Evolutionary conservation across 2,329 filamentous ascomycete genomes (phyloP).

Genomic region (Apiospora pterosperma): DNA sequence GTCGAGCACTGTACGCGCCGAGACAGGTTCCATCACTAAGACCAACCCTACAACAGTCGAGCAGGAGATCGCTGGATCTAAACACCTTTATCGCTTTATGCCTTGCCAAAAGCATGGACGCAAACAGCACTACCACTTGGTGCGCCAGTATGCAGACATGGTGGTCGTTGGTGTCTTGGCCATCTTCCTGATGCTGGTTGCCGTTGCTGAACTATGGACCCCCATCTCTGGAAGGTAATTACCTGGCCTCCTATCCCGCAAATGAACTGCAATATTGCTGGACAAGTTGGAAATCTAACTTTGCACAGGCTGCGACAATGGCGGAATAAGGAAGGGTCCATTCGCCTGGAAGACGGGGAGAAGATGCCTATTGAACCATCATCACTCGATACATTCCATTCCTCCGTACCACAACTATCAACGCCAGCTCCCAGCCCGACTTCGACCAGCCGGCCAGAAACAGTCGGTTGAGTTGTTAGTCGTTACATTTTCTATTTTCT

Average conservation of each 20-base stretch:
- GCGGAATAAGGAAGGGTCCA: slow-evolving; percentile 15
- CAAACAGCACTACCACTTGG: slow-evolving; percentile 19
- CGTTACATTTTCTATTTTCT: background rate
- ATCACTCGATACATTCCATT: background rate
- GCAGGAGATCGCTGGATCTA: slow-evolving; percentile 23
- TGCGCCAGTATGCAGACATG: slow-evolving; percentile 23
- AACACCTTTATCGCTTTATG: slow-evolving; percentile 21
- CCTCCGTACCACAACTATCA: background rate
- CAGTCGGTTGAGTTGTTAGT: background rate
- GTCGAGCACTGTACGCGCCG: slow-evolving; percentile 24
- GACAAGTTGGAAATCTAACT: background rate
- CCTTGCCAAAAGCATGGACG: slow-evolving; percentile 21
- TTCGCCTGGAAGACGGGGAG: slow-evolving; percentile 19
- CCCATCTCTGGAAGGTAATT: slow-evolving; percentile 19
- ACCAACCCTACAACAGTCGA: slow-evolving; percentile 24
- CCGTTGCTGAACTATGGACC: slow-evolving; percentile 21
- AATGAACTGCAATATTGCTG: background rate
- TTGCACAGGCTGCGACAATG: slow-evolving; percentile 14
- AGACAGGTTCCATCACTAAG: slow-evolving; percentile 20
- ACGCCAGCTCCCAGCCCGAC: background rate
- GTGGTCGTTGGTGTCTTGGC: slow-evolving; percentile 20
- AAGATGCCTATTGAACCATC: background rate
- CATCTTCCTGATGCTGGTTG: slow-evolving; percentile 14
- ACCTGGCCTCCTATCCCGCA: slow-evolving; percentile 2
- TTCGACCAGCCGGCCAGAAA: background rate